Evolutionary conservation across 768 basidiomycete genomes (phyloP), one percentile per base, ranked within the genome.

Genomic region (Tricholoma sp.): DNA sequence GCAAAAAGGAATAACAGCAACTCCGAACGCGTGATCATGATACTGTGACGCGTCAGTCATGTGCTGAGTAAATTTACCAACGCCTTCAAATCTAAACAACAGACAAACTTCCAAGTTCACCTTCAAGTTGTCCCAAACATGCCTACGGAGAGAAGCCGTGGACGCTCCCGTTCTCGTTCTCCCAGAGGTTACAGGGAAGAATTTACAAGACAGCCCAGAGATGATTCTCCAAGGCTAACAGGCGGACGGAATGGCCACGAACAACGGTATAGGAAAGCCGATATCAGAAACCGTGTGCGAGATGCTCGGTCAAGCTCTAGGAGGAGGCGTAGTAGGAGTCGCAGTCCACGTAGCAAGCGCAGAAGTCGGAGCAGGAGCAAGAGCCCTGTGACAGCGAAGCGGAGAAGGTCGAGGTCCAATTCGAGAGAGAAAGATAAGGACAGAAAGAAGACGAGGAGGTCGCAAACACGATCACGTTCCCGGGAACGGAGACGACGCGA

Each of bases 401-500:
- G 66, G 50, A 60, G 68, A 27, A 67, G 68, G 66, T 79, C 78
- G 10, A 71, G 71, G 58, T 67, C 66, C 61, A 50, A 43, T 27
- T 75, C 74, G 5, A 70, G 64, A 43, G 67, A 68, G n/a, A 62
- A 66, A 59, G 72, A 72, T 46, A 61, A 56, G n/a, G 65, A 64
- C 24, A 70, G 70, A 53, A 66, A 66, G 57, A 65, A 65, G 22
- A 68, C 71, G 47, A 69, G 68, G 57, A 57, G 69, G 57, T 71
- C 71, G 31, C 66, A 71, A 29, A 71, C 71, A 35, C 67, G 76
- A 47, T 73, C 75, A 32, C 62, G 63, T 18, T 68, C 68, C 16
- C 54, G 60, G 18, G 50, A 56, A 19, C 59, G 67, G 37, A 56
- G 57, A 57, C 58, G 54, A 22, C 60, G 55, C 24, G 61, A 57